Percentiles rank a stretch among this genome's conserved stretches.
These are phyloP conservation scores for Didymella arachidicola DNA, from an alignment of 2,329 filamentous ascomycete genomes.

Conservation along the genomic window DNA sequence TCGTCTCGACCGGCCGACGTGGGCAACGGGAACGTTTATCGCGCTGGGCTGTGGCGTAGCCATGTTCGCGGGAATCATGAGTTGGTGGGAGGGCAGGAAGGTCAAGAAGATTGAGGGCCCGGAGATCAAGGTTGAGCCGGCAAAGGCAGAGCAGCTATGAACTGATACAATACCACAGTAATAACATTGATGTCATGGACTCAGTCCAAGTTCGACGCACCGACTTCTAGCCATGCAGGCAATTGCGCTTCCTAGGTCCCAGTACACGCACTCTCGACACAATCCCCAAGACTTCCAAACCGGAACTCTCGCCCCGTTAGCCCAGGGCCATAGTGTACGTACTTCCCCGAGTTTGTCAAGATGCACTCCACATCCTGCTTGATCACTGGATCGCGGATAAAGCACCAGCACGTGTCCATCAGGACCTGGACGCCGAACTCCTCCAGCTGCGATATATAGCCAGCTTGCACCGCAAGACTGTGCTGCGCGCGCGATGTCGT, in stretches of 20 bases:
- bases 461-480: conserved; percentile 34
- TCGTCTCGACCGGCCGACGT: conserved; percentile 73
- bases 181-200: not conserved
- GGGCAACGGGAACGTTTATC: conserved; percentile 74
- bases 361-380: conserved; percentile 38
- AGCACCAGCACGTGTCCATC: conserved; percentile 60
- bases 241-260: not conserved
- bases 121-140: conserved; percentile 14
- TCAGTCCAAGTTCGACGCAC: not conserved
- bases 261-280: conserved; percentile 30
- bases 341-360: conserved; percentile 59
- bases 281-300: conserved; percentile 35
- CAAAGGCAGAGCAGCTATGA: not conserved
- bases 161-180: not conserved
- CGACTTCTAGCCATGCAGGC: not conserved
- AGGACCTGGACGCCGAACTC: conserved; percentile 52
- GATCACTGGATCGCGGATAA: conserved; percentile 55
- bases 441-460: conserved; percentile 42
- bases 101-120: conserved; percentile 47
- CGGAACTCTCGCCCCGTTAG: conserved; percentile 30
- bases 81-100: conserved; percentile 70
- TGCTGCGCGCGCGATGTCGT: conserved; percentile 29
- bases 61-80: conserved; percentile 71
- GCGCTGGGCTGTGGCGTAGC: conserved; percentile 74
- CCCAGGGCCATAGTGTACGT: conserved; percentile 54